Percentiles rank a stretch among this genome's conserved stretches.
phyloP scores from a whole-genome alignment of 176 grass and related monocot genomes.

The Thinopyrum elongatum region DNA sequence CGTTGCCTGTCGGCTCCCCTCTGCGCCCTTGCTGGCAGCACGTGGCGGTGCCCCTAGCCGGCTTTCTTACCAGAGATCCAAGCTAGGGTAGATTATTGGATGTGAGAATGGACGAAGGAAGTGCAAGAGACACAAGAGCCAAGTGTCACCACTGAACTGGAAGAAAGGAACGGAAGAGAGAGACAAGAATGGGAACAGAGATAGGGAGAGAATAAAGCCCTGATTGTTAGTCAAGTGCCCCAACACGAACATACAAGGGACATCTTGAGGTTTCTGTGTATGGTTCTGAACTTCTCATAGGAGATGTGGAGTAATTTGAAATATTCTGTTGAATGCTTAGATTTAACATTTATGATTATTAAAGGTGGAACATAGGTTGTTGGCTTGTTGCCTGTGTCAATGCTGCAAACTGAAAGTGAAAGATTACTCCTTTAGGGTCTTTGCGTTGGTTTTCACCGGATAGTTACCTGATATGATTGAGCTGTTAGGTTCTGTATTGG shows the following conservation, averaged over 20 bases:
- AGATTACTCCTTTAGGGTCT: slow-evolving; percentile 11
- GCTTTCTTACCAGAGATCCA: not conserved
- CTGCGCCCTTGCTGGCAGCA: not conserved
- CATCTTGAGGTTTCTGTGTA: not conserved
- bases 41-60: too few species aligned
- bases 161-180: not conserved
- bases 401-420: not conserved
- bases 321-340: not conserved
- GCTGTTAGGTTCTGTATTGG: not conserved
- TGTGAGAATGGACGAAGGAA: not conserved
- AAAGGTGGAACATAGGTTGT: not conserved
- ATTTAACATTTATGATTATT: not conserved
- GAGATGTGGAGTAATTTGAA: not conserved
- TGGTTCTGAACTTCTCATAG: not conserved
- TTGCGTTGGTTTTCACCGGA: not conserved
- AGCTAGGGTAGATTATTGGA: not conserved
- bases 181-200: too few species aligned
- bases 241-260: not conserved
- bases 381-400: not conserved
- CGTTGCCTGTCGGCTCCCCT: not conserved
- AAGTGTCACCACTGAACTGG: not conserved
- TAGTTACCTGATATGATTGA: slow-evolving; percentile 2
- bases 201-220: too few species aligned
- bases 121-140: not conserved
- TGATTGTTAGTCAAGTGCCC: too few species aligned